Conservation (phyloP, 257 asterid genomes). For the Anisodus tanguticus region DNA sequence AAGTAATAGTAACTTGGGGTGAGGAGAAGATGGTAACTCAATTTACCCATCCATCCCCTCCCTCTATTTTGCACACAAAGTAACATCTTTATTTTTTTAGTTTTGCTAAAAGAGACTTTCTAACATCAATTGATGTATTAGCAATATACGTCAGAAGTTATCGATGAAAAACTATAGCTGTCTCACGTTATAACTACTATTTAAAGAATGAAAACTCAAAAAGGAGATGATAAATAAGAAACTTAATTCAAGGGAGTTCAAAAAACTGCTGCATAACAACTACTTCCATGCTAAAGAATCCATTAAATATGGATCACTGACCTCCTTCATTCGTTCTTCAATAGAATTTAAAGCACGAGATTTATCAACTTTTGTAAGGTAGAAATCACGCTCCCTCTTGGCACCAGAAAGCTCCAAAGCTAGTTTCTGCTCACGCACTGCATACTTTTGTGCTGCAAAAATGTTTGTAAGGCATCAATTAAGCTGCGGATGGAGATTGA, state of each 20-base stretch:
- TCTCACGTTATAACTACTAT: not conserved
- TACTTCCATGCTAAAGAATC: not conserved
- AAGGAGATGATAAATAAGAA: not conserved
- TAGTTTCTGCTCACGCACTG: slow-evolving; percentile 75
- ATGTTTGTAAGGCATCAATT: slow-evolving; percentile 28
- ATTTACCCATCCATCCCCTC: not conserved
- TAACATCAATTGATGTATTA: not conserved
- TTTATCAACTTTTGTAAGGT: slow-evolving; percentile 78
- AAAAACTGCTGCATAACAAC: not conserved
- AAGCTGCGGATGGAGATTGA: slow-evolving; percentile 25
- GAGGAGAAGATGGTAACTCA: not conserved
- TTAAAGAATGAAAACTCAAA: not conserved
- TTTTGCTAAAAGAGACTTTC: not conserved
- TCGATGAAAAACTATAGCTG: not conserved
- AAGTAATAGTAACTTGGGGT: not conserved
- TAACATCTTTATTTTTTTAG: not conserved
- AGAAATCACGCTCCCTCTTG: slow-evolving; percentile 78
- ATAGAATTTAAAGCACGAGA: slow-evolving; percentile 63
- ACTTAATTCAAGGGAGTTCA: not conserved
- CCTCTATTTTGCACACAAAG: not conserved
- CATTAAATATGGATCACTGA: slow-evolving; percentile 21
- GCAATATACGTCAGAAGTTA: not conserved
- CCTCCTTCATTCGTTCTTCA: slow-evolving; percentile 83
- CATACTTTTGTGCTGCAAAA: slow-evolving; percentile 69
- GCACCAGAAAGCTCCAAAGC: slow-evolving; percentile 82